phyloP scores from a whole-genome alignment of 1,284 basidiomycete species.

The Ganoderma lingzhi region DNA sequence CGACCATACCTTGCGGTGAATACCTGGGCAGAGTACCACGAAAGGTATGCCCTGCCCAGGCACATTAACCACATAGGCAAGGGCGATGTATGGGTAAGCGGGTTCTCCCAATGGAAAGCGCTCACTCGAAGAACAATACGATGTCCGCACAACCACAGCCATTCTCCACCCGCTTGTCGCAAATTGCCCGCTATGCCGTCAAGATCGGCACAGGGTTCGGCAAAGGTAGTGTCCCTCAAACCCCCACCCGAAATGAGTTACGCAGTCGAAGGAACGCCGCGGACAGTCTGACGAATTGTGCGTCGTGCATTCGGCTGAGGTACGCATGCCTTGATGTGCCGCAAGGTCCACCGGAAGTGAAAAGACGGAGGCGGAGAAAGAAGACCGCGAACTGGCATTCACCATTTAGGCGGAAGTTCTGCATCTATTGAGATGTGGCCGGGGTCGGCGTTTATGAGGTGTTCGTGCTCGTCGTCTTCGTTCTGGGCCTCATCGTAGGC shows the following conservation, averaged over 20 bases:
- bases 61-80: constrained; percentile 7
- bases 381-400: constrained; percentile 23
- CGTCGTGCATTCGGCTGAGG: neutral
- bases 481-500: constrained; percentile 50
- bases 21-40: neutral
- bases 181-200: constrained; percentile 4
- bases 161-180: neutral
- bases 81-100: constrained; percentile 1
- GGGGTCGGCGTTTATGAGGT: constrained; percentile 63
- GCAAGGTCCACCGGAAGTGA: neutral
- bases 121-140: constrained; percentile 3
- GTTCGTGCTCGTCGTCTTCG: constrained; percentile 71
- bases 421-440: constrained; percentile 66
- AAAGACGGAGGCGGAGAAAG: constrained; percentile 5
- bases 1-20: neutral
- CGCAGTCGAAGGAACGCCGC: neutral
- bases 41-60: neutral
- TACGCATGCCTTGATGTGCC: constrained; percentile 6
- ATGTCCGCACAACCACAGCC: neutral
- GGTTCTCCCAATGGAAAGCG: neutral
- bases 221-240: neutral
- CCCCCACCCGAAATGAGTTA: neutral
- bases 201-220: neutral
- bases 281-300: neutral
- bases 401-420: constrained; percentile 50